Evolutionary conservation across 2,329 filamentous ascomycete genomes (phyloP).

Genomic region (Penicillium digitatum): DNA sequence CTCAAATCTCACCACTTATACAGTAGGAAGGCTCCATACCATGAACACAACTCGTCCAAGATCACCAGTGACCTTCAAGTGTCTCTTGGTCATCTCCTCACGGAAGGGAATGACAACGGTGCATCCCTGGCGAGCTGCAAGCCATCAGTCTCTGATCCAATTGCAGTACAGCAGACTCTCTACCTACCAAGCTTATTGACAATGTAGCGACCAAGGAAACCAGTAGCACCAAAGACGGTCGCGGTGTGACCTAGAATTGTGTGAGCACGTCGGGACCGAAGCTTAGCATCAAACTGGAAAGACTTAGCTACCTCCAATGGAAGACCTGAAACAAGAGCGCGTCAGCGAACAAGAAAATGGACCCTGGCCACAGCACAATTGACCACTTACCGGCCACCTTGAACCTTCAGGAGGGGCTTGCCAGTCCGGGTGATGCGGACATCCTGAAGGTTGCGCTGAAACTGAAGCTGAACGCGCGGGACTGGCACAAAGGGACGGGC

Average conservation of each 20-base stretch:
- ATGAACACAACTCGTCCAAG: conserved; percentile 84
- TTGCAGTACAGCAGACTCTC: background rate
- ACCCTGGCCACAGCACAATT: conserved; percentile 11
- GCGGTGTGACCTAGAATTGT: conserved; percentile 73
- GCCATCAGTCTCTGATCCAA: conserved; percentile 23
- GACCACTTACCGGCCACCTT: conserved; percentile 75
- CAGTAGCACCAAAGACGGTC: conserved; percentile 96
- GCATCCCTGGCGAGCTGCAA: conserved; percentile 80
- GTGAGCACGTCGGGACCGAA: conserved; percentile 26
- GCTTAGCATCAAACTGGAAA: conserved; percentile 17
- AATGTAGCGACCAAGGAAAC: conserved; percentile 93
- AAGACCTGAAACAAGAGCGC: conserved; percentile 56
- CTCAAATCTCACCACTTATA: background rate
- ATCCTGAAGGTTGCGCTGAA: conserved; percentile 62
- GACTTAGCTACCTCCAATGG: conserved; percentile 68
- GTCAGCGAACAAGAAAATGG: conserved; percentile 22
- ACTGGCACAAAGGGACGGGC: conserved; percentile 37
- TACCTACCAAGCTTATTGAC: conserved; percentile 81
- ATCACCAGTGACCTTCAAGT: conserved; percentile 94
- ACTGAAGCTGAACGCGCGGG: conserved; percentile 38
- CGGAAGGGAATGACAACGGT: conserved; percentile 90
- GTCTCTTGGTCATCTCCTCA: conserved; percentile 96
- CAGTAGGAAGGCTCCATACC: conserved; percentile 43
- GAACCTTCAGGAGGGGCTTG: conserved; percentile 84
- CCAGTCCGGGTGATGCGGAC: conserved; percentile 91